These are phyloP conservation scores for Tolypocladium cylindrosporum DNA, from an alignment of 2,329 filamentous ascomycete species.

Conservation along the genomic window DNA sequence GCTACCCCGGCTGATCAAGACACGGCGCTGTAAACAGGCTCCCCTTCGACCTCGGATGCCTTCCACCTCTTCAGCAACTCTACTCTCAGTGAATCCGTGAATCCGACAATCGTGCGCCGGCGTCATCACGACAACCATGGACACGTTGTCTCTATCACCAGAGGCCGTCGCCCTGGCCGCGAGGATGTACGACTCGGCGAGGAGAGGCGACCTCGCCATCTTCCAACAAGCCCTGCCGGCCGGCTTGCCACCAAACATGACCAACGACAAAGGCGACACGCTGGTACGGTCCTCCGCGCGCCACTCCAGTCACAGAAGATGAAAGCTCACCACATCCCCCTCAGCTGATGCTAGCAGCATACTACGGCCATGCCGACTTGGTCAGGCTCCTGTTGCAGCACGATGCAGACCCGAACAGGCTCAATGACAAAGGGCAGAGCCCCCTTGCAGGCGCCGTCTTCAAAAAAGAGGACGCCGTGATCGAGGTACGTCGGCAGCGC, in stretches of 20 bases:
- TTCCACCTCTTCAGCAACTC: background rate
- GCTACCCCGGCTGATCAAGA: background rate
- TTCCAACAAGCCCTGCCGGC: conserved; percentile 55
- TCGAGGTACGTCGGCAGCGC: conserved; percentile 32
- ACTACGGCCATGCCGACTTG: conserved; percentile 54
- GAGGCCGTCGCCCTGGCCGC: conserved; percentile 57
- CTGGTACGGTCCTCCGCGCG: conserved; percentile 31
- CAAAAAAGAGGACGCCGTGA: conserved; percentile 56
- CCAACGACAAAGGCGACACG: conserved; percentile 65
- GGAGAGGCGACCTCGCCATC: conserved; percentile 44
- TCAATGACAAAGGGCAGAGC: conserved; percentile 61
- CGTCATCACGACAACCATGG: background rate
- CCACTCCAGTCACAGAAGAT: background rate
- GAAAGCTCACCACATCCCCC: background rate
- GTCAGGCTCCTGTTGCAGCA: conserved; percentile 50
- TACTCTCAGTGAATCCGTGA: background rate
- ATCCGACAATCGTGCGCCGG: background rate
- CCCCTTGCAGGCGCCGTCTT: conserved; percentile 64
- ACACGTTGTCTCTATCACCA: conserved; percentile 19
- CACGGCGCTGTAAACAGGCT: too few species aligned
- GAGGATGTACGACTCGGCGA: conserved; percentile 57
- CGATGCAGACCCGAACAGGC: conserved; percentile 55
- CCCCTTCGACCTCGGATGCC: background rate
- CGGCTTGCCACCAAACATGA: conserved; percentile 59
- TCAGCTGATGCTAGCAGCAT: conserved; percentile 62